A percentile compares a stretch with the other conserved stretches of the same genome.
Evolutionary conservation across 306 rosid genomes (phyloP).

Genomic region (Biancaea sappan): DNA sequence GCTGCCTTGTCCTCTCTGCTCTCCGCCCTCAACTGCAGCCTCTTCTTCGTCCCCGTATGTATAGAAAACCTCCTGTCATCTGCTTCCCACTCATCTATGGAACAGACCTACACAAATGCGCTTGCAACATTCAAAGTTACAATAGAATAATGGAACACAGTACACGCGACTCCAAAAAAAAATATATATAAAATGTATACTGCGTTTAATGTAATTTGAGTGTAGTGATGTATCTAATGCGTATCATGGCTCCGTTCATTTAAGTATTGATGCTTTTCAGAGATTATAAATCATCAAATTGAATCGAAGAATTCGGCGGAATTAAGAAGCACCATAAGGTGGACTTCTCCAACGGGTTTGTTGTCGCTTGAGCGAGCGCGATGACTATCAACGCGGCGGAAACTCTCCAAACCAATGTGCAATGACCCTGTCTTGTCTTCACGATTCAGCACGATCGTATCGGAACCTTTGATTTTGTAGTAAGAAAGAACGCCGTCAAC

Average conservation of each 20-base stretch:
- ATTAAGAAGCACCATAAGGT: slow-evolving; percentile 42
- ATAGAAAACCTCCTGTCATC: slow-evolving; percentile 52
- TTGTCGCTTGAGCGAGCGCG: slow-evolving; percentile 25
- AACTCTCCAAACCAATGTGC: slow-evolving; percentile 49
- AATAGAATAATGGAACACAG: not conserved
- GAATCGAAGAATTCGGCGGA: not conserved
- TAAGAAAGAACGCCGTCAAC: slow-evolving; percentile 58
- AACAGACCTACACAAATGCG: slow-evolving; percentile 43
- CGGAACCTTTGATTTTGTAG: slow-evolving; percentile 49
- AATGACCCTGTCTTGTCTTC: slow-evolving; percentile 38
- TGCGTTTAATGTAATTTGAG: too few species aligned
- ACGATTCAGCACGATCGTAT: slow-evolving; percentile 39
- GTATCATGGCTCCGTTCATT: too few species aligned
- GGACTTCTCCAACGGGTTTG: slow-evolving; percentile 52
- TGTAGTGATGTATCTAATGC: too few species aligned
- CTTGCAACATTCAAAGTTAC: not conserved
- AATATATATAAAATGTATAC: too few species aligned
- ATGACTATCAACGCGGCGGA: slow-evolving; percentile 35
- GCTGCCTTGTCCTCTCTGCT: slow-evolving; percentile 42
- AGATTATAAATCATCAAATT: not conserved
- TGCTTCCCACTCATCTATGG: slow-evolving; percentile 43
- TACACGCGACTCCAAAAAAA: not conserved
- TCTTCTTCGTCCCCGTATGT: slow-evolving; percentile 55
- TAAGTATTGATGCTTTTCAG: not conserved
- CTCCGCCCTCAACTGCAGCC: slow-evolving; percentile 57